These are phyloP conservation scores for Quercus tomentella DNA, from an alignment of 331 rosid species.

Conservation along the genomic window DNA sequence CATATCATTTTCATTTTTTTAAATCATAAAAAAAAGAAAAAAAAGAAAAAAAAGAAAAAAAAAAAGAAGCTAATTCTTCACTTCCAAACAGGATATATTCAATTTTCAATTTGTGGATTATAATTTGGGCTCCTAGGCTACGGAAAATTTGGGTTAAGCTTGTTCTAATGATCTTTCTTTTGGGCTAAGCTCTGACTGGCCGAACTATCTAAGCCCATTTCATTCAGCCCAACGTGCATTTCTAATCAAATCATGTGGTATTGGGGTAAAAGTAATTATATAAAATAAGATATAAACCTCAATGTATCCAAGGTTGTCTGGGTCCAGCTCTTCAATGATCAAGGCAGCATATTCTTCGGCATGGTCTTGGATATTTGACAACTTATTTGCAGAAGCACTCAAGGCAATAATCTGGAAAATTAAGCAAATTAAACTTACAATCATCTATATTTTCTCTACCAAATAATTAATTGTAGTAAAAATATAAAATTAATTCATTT, in stretches of 20 bases:
- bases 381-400: constrained; percentile 83
- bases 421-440: not conserved
- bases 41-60: not conserved
- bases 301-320: constrained; percentile 63
- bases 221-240: too few relatives aligned
- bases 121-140: too few relatives aligned
- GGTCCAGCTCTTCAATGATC: constrained; percentile 93
- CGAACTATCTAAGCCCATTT: too few relatives aligned
- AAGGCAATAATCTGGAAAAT: constrained; percentile 58
- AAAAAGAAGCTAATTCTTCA: not conserved
- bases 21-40: not conserved
- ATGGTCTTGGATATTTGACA: constrained; percentile 71
- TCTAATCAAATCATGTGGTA: too few relatives aligned
- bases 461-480: not conserved
- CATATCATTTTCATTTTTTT: not conserved
- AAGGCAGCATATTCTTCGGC: constrained; percentile 89
- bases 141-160: too few relatives aligned
- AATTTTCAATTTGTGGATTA: too few relatives aligned
- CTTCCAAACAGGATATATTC: too few relatives aligned
- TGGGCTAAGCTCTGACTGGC: too few relatives aligned
- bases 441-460: not conserved
- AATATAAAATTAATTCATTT: not conserved
- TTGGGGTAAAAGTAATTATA: too few relatives aligned
- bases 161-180: too few relatives aligned
- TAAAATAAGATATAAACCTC: constrained; percentile 38